Evolutionary conservation across 768 basidiomycete genomes (phyloP), one percentile per base, ranked within the genome.

Genomic region (Auricularia cornea): DNA sequence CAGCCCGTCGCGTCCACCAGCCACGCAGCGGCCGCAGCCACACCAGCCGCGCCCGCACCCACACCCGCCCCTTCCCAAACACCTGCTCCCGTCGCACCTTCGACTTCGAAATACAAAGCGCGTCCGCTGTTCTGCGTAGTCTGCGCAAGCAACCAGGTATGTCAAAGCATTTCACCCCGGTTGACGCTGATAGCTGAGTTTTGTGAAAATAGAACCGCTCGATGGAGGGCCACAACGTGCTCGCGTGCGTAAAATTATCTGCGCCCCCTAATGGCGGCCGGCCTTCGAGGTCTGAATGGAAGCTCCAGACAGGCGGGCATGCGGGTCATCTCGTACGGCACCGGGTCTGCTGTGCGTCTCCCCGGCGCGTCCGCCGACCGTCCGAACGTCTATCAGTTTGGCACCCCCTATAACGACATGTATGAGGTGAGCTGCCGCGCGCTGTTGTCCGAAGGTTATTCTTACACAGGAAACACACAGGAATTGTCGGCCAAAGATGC

Each of bases 121-220:
- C 80, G 90, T 12, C 93, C 92, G 2, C 72, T 97, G 56, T 98
- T 98, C 77, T 98, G 97, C 71, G 92, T 99, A 10, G 97, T 98
- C 33, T 99, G 97, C 72, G 96, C 97, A n/a, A 98, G 94, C 71
- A 99, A 99, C 72, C 93, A 98, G 79, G 95, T 91, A 73, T 65
- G 84, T 77, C 30, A n/a, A n/a, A n/a, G 44, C 52, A 63, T 64
- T 48, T 59, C 56, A 59, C n/a, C n/a, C n/a, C n/a, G n/a, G n/a
- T n/a, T n/a, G n/a, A n/a, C n/a, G n/a, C n/a, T n/a, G n/a, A n/a
- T n/a, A n/a, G n/a, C n/a, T n/a, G n/a, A n/a, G n/a, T n/a, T n/a
- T n/a, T n/a, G n/a, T n/a, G n/a, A n/a, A n/a, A n/a, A n/a, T n/a
- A 97, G 94, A 97, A 97, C 72, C 88, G 95, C 59, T 96, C 94